Percentiles rank a stretch among this genome's conserved stretches.
phyloP scores from a whole-genome alignment of 2,329 filamentous ascomycete genomes.

The Colletotrichum spaethianum region DNA sequence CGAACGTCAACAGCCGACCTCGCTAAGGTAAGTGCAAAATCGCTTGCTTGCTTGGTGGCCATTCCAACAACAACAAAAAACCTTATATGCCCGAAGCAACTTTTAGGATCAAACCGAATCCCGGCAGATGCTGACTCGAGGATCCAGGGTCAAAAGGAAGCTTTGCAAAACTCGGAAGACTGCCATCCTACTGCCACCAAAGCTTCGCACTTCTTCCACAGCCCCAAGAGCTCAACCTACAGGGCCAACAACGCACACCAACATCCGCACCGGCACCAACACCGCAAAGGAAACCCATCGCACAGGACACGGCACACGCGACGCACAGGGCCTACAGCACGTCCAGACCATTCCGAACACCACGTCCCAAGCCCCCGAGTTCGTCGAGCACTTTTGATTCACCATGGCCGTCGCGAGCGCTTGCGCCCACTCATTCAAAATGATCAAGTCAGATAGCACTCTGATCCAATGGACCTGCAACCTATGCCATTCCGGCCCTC shows the following conservation, averaged over 20 bases:
- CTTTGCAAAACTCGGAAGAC: conserved; percentile 1
- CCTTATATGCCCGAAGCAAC: conserved; percentile 16
- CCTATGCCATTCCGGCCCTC: conserved; percentile 74
- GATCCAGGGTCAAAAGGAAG: not conserved
- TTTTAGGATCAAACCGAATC: not conserved
- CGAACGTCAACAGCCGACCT: conserved; percentile 5
- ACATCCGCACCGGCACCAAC: conserved; percentile 2
- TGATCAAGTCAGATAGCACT: conserved; percentile 77
- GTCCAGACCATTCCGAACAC: not conserved
- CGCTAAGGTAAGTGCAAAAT: conserved; percentile 1
- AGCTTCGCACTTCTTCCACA: not conserved
- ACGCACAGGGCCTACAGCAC: conserved; percentile 21
- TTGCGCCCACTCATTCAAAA: conserved; percentile 74
- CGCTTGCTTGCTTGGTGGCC: conserved; percentile 1
- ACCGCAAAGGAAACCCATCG: not conserved
- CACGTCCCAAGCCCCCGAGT: not conserved
- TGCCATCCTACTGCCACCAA: not conserved
- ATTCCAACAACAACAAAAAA: not conserved
- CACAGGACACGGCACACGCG: conserved; percentile 1
- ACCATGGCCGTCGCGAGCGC: conserved; percentile 68
- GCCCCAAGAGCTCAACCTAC: not conserved
- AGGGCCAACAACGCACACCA: not conserved
- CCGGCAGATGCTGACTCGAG: conserved; percentile 12
- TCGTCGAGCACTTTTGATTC: conserved; percentile 28
- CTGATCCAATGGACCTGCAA: conserved; percentile 77